phyloP scores from a whole-genome alignment of 352 stramenopile species.

The Pythium utonaiense region DNA sequence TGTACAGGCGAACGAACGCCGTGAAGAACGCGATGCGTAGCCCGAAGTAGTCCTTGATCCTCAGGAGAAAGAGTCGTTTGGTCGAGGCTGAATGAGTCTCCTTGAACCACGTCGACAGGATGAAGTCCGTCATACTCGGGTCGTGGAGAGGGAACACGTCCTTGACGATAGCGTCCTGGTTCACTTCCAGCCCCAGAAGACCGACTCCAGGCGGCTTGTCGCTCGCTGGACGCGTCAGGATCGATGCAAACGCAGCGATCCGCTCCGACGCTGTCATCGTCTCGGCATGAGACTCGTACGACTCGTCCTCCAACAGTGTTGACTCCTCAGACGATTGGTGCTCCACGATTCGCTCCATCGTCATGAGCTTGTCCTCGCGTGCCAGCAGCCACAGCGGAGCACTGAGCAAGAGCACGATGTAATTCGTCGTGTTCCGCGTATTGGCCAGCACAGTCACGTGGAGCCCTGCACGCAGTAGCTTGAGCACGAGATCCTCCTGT shows the following conservation, averaged over 20 bases:
- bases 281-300: conserved; percentile 49
- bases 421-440: conserved; percentile 40
- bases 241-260: conserved; percentile 48
- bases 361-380: conserved; percentile 59
- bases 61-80: conserved; percentile 47
- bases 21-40: conserved; percentile 57
- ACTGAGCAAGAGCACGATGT: conserved; percentile 50
- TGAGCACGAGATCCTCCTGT: conserved; percentile 39
- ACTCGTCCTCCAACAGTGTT: conserved; percentile 41
- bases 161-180: conserved; percentile 44
- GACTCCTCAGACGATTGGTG: conserved; percentile 56
- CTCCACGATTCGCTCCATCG: conserved; percentile 58
- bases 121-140: conserved; percentile 57
- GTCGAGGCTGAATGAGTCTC: conserved; percentile 36
- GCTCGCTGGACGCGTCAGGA: conserved; percentile 38
- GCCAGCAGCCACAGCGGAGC: conserved; percentile 54
- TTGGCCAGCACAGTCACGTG: conserved; percentile 56
- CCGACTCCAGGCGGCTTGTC: conserved; percentile 52
- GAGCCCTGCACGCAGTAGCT: conserved; percentile 39
- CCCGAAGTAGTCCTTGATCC: conserved; percentile 64
- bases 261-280: conserved; percentile 48
- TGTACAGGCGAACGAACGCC: conserved; percentile 60
- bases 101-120: conserved; percentile 54
- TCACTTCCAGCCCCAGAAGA: conserved; percentile 43
- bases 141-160: conserved; percentile 63